Evolutionary conservation across 2,329 filamentous ascomycete genomes (phyloP).

Genomic region (Fusarium albosuccineum): DNA sequence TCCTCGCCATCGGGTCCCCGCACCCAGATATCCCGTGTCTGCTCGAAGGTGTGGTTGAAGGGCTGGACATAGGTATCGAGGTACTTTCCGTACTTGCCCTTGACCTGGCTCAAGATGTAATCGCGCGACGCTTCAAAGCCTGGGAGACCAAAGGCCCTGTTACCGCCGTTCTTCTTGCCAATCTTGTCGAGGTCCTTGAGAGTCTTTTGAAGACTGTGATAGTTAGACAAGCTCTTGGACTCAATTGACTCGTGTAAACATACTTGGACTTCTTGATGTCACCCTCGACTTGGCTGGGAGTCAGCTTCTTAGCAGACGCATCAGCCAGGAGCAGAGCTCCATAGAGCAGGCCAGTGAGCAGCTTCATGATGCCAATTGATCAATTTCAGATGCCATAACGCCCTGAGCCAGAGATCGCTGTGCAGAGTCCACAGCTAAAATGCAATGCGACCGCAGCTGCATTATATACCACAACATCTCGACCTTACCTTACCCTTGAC

Average conservation of each 20-base stretch:
- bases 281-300: constrained; percentile 40
- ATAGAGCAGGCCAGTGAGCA: constrained; percentile 37
- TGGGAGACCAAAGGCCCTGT: constrained; percentile 70
- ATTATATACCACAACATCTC: constrained; percentile 30
- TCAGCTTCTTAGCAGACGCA: constrained; percentile 41
- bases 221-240: constrained; percentile 6
- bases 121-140: constrained; percentile 71
- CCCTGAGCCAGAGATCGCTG: constrained; percentile 1
- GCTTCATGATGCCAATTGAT: constrained; percentile 36
- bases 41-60: constrained; percentile 61
- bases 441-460: constrained; percentile 8
- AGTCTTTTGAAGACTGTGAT: constrained; percentile 63
- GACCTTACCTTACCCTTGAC: background rate
- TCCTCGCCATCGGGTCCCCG: constrained; percentile 60
- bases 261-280: constrained; percentile 45
- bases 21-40: constrained; percentile 58
- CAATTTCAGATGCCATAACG: background rate
- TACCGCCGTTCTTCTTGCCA: constrained; percentile 67
- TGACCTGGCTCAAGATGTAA: constrained; percentile 64
- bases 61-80: constrained; percentile 61
- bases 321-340: constrained; percentile 39
- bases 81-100: constrained; percentile 55
- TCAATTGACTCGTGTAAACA: background rate
- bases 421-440: background rate
- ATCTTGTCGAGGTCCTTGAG: constrained; percentile 69